A percentile compares a stretch with the other conserved stretches of the same genome.
These are phyloP conservation scores for Apiotrichum sp. DNA, from an alignment of 1,284 basidiomycete genomes.

Conservation along the genomic window DNA sequence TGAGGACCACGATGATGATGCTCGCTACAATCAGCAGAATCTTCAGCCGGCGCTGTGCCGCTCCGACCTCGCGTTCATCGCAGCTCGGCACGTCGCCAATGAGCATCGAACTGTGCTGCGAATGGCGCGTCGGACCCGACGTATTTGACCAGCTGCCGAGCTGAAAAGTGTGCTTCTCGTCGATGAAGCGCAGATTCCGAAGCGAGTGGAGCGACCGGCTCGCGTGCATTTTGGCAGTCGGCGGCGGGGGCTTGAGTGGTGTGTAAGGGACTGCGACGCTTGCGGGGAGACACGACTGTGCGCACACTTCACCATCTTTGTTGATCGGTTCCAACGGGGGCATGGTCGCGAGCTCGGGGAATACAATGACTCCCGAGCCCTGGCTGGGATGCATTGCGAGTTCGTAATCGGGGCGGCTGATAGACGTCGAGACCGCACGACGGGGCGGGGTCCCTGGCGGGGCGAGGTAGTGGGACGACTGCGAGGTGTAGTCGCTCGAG, in stretches of 20 bases:
- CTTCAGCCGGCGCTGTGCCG: slow-evolving; percentile 2
- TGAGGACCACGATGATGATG: slow-evolving; percentile 18
- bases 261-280: slow-evolving; percentile 14
- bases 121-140: slow-evolving; percentile 7
- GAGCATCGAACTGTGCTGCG: background rate
- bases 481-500: background rate
- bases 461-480: background rate
- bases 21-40: slow-evolving; percentile 9
- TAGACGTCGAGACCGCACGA: slow-evolving; percentile 7
- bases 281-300: slow-evolving; percentile 15
- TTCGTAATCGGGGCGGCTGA: background rate
- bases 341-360: slow-evolving; percentile 17
- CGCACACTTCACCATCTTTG: slow-evolving; percentile 15
- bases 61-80: background rate
- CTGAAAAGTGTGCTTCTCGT: slow-evolving; percentile 5
- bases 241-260: slow-evolving; percentile 8
- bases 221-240: background rate
- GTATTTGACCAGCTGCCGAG: slow-evolving; percentile 6
- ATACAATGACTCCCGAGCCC: slow-evolving; percentile 19
- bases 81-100: slow-evolving; percentile 12
- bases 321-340: slow-evolving; percentile 7
- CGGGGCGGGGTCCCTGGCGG: slow-evolving; percentile 9
- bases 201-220: slow-evolving; percentile 4
- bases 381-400: background rate
- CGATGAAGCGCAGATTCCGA: slow-evolving; percentile 3